These are phyloP conservation scores for Phytopythium mirpurense DNA, from an alignment of 352 stramenopile species.

Conservation along the genomic window DNA sequence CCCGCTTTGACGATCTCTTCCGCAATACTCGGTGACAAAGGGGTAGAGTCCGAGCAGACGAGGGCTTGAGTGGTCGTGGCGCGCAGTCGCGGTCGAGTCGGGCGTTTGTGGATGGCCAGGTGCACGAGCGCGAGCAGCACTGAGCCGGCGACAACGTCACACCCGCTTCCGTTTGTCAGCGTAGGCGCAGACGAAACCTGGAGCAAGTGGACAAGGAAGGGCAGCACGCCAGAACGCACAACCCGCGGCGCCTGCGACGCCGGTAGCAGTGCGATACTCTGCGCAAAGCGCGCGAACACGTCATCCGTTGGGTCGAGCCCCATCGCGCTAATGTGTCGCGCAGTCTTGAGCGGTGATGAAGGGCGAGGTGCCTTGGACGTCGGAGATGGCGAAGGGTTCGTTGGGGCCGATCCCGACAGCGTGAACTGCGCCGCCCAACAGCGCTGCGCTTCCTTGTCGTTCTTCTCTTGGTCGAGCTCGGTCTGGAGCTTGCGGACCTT, in stretches of 20 bases:
- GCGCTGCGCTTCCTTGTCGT: constrained; percentile 67
- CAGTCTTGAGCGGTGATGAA: constrained; percentile 1
- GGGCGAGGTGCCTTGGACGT: constrained; percentile 3
- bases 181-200: background rate
- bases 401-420: background rate
- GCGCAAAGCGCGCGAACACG: constrained; percentile 63
- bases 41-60: background rate
- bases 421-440: constrained; percentile 52
- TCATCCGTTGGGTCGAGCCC: constrained; percentile 35
- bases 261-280: constrained; percentile 66
- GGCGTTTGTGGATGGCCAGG: constrained; percentile 50
- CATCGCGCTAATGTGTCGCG: background rate
- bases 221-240: constrained; percentile 46
- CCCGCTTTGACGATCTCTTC: constrained; percentile 69
- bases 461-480: constrained; percentile 52
- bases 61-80: background rate
- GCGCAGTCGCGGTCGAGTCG: constrained; percentile 4
- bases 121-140: constrained; percentile 66
- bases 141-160: constrained; percentile 55
- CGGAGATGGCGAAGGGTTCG: background rate
- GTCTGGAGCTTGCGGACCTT: constrained; percentile 31
- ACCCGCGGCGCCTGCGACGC: constrained; percentile 33
- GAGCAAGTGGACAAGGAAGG: constrained; percentile 57
- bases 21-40: constrained; percentile 23
- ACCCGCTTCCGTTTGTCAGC: constrained; percentile 28